A percentile compares a stretch with the other conserved stretches of the same genome.
phyloP scores from a whole-genome alignment of 345 rosid species.

The Boechera divaricarpa region DNA sequence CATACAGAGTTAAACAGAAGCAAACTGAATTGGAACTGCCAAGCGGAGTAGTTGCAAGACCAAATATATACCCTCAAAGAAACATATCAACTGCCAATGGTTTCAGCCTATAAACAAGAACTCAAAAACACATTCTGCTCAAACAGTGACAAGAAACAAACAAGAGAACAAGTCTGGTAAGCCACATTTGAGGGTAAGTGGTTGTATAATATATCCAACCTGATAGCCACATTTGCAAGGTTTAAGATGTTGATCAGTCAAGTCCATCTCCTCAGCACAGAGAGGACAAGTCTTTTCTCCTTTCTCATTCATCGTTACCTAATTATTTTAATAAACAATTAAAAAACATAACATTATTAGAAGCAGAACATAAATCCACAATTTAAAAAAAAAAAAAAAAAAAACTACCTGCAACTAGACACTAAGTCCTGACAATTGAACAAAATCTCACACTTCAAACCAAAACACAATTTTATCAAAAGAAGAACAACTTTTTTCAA shows the following conservation, averaged over 20 bases:
- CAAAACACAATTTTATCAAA: background rate
- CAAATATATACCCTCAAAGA: background rate
- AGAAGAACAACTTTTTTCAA: background rate
- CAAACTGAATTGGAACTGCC: background rate
- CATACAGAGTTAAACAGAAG: background rate
- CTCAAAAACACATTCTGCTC: background rate
- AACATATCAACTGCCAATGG: background rate
- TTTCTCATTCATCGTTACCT: constrained; percentile 80
- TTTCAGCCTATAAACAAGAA: constrained; percentile 2
- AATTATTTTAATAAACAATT: constrained; percentile 8
- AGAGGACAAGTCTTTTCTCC: constrained; percentile 97
- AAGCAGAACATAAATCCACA: constrained; percentile 12
- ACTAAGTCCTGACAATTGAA: background rate
- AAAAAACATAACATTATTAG: background rate
- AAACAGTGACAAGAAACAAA: background rate
- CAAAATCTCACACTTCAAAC: no score
- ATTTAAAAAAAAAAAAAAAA: background rate
- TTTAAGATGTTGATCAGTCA: constrained; percentile 93
- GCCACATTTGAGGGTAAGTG: background rate
- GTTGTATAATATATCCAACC: constrained; percentile 47
- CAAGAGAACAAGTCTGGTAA: constrained; percentile 1
- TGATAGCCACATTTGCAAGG: constrained; percentile 98
- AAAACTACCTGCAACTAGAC: constrained; percentile 1
- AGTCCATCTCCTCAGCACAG: constrained; percentile 95
- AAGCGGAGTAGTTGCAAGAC: background rate